Evolutionary conservation across 441 rosid genomes (phyloP), one percentile per base, ranked within the genome.

Genomic region (Biscutella laevigata): DNA sequence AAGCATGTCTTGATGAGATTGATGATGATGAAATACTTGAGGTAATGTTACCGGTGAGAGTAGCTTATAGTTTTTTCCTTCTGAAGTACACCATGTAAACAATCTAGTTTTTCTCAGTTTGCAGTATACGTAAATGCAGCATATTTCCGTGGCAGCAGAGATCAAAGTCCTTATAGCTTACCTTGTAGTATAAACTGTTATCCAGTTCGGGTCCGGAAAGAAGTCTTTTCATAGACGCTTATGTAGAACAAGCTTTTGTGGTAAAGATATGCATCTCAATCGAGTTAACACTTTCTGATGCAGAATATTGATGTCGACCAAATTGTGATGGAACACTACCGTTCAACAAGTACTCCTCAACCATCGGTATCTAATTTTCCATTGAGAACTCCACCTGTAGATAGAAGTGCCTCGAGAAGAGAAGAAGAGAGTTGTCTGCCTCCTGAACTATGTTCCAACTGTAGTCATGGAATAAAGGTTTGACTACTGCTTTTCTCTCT

Each of bases 241-340:
- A 42, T 49, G 60, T 21, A 19, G 20, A 51, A 39, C 4, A 41
- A 7, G 32, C 22, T 15, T 22, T 36, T 37, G 32, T 44, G 37
- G 44, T 38, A 14, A 30, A 35, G 37, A 30, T 46, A 52, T 1
- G 4, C 20, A 53, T 37, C 27, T 53, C 27, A 48, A 59, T 44
- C 54, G 34, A 34, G 30, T 61, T 29, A 30, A 6, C 29, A 13
- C 36, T 63, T 37, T 67, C 61, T 57, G 53, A 59, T 73, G 67
- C 88, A 92, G 98, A 72, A 69, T 71, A 79, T 92, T 66, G 96
- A 88, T 51, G 77, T 92, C 50, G 98, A 92, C 67, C 89, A 83
- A 74, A 88, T 92, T 64, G 76, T 79, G 58, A 80, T 77, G 76
- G 86, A 88, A 59, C 98, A 87, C 75, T 83, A 82, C 76, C 86